A percentile compares a stretch with the other conserved stretches of the same genome.
These are phyloP conservation scores for Ascochyta fabae DNA, from an alignment of 2,329 filamentous ascomycete species.

Conservation along the genomic window DNA sequence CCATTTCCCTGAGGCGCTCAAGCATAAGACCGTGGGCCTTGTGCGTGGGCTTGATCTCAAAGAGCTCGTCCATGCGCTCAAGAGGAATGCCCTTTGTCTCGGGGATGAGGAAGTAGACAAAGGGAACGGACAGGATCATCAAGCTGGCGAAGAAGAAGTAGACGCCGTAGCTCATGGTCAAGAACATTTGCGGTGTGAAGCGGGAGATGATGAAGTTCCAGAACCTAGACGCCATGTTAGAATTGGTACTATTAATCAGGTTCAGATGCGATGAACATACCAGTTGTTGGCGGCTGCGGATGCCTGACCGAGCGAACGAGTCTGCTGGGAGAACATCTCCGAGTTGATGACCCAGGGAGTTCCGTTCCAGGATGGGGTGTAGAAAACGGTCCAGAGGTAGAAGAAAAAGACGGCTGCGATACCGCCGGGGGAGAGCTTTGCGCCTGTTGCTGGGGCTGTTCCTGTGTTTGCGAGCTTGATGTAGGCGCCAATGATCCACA, in stretches of 20 bases:
- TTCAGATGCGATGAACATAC: constrained; percentile 34
- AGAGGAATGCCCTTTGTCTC: constrained; percentile 56
- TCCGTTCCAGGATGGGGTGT: constrained; percentile 74
- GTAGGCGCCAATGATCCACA: constrained; percentile 70
- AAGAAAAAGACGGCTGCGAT: constrained; percentile 73
- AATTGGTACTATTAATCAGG: too few relatives aligned
- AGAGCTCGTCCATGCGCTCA: constrained; percentile 56
- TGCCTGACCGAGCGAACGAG: constrained; percentile 70
- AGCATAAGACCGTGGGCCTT: constrained; percentile 51
- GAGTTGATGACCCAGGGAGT: constrained; percentile 77
- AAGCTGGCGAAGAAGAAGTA: constrained; percentile 59
- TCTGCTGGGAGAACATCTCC: constrained; percentile 77
- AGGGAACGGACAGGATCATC: constrained; percentile 53
- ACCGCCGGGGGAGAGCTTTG: constrained; percentile 55
- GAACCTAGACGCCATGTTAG: constrained; percentile 41
- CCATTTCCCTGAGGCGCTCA: constrained; percentile 45
- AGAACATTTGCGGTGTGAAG: constrained; percentile 70
- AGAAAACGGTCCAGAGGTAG: constrained; percentile 76
- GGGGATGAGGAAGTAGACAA: constrained; percentile 54
- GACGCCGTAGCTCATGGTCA: constrained; percentile 53
- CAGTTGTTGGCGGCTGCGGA: constrained; percentile 75
- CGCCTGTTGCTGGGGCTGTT: constrained; percentile 34
- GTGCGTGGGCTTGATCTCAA: constrained; percentile 51
- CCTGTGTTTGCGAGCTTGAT: constrained; percentile 59
- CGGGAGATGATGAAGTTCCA: constrained; percentile 73